These are phyloP conservation scores for Jackrogersella multiformis DNA, from an alignment of 495 filamentous ascomycete genomes.

Conservation along the genomic window DNA sequence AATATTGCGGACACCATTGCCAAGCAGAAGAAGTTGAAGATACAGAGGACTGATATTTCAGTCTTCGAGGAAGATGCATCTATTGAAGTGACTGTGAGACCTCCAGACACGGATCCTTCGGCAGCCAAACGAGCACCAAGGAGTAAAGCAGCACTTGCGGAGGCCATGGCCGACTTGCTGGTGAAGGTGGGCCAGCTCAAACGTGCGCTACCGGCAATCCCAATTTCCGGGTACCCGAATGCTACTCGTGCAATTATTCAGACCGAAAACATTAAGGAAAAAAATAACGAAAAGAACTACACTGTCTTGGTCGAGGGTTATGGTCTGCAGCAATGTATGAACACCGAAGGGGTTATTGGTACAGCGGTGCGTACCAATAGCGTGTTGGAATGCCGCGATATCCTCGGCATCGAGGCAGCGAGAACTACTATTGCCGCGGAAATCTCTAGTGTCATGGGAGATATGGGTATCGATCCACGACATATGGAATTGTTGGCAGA, in stretches of 20 bases:
- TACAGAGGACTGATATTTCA: constrained; percentile 62
- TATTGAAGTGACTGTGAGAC: constrained; percentile 66
- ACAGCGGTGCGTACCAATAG: constrained; percentile 78
- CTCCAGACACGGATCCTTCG: constrained; percentile 56
- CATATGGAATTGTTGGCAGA: constrained; percentile 99
- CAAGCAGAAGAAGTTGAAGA: constrained; percentile 80
- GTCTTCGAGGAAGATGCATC: constrained; percentile 53
- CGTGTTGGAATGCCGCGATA: constrained; percentile 88
- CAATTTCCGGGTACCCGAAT: constrained; percentile 86
- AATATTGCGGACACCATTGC: constrained; percentile 79
- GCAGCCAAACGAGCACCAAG: constrained; percentile 59
- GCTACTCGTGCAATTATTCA: constrained; percentile 90
- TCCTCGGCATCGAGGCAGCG: constrained; percentile 97
- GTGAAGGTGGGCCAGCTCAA: constrained; percentile 84
- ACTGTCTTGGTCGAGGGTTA: constrained; percentile 94
- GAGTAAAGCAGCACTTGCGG: constrained; percentile 59
- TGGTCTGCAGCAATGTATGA: constrained; percentile 88
- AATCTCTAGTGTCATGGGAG: constrained; percentile 82
- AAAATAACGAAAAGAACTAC: constrained; percentile 63
- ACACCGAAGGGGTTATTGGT: constrained; percentile 84
- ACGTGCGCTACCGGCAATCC: constrained; percentile 78
- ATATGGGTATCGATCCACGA: constrained; percentile 96
- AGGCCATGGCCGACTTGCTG: constrained; percentile 73
- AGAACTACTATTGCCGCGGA: constrained; percentile 83
- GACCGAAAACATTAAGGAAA: constrained; percentile 57